These are phyloP conservation scores for Diaporthe humulicola DNA, from an alignment of 2,329 filamentous ascomycete species.

Conservation along the genomic window DNA sequence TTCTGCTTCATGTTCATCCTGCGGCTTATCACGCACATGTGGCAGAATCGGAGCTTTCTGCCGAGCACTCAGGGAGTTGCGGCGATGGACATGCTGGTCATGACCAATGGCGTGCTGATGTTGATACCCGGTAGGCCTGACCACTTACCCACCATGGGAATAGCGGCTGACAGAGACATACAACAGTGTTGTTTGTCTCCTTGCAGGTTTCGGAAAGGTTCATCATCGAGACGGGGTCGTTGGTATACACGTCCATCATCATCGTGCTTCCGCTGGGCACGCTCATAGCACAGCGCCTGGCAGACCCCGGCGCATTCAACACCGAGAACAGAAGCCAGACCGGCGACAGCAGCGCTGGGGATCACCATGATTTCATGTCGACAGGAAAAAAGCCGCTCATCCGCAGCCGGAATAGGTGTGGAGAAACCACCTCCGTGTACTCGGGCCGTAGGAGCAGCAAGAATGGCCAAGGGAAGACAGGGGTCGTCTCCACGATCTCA, in stretches of 20 bases:
- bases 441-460: constrained; percentile 18
- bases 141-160: not conserved
- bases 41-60: constrained; percentile 61
- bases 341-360: constrained; percentile 37
- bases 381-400: constrained; percentile 38
- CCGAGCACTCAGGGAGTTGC: constrained; percentile 57
- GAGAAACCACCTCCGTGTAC: constrained; percentile 37
- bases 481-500: constrained; percentile 33
- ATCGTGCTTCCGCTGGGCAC: constrained; percentile 66
- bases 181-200: constrained; percentile 63
- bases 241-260: constrained; percentile 63
- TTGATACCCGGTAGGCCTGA: constrained; percentile 64
- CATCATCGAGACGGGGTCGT: constrained; percentile 64
- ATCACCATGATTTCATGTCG: constrained; percentile 40
- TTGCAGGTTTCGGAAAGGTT: constrained; percentile 58
- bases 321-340: constrained; percentile 30
- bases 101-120: constrained; percentile 70
- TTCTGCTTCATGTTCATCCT: constrained; percentile 69
- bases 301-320: constrained; percentile 46
- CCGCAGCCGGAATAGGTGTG: constrained; percentile 34
- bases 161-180: not conserved
- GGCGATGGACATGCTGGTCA: constrained; percentile 67
- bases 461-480: constrained; percentile 44
- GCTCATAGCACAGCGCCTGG: constrained; percentile 63
- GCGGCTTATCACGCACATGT: constrained; percentile 63